Conservation (phyloP, 768 basidiomycete species). For the Paxillus ammoniavirescens region DNA sequence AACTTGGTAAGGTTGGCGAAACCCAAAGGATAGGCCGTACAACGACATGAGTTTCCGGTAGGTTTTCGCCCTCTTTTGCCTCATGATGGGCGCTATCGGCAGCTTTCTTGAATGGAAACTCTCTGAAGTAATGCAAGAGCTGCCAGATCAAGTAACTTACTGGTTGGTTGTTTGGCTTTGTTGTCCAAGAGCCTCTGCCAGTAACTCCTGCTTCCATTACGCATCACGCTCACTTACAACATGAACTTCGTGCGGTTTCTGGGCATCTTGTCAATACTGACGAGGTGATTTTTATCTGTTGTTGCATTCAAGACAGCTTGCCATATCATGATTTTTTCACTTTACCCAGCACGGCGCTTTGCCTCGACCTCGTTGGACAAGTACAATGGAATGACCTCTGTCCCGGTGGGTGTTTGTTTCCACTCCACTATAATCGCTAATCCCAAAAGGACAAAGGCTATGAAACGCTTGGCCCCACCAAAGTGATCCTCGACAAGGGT, state of each 20-base stretch:
- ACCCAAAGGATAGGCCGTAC: slow-evolving; percentile 84
- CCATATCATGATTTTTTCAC: slow-evolving; percentile 1
- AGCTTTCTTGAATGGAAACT: neutral
- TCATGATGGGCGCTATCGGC: slow-evolving; percentile 49
- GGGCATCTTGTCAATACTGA: slow-evolving; percentile 10
- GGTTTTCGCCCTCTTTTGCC: slow-evolving; percentile 92
- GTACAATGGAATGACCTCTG: slow-evolving; percentile 74
- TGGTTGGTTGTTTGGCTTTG: slow-evolving; percentile 22
- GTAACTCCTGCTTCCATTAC: neutral
- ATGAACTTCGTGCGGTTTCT: slow-evolving; percentile 15
- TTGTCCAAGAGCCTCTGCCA: slow-evolving; percentile 12
- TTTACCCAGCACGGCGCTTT: slow-evolving; percentile 27
- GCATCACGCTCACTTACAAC: neutral
- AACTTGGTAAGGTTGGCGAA: slow-evolving; percentile 92
- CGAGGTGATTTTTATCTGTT: slow-evolving; percentile 6
- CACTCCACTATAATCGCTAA: slow-evolving; percentile 8
- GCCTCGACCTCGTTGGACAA: slow-evolving; percentile 58
- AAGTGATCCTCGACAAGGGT: slow-evolving; percentile 61
- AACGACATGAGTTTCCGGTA: slow-evolving; percentile 94
- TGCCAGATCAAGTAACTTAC: neutral
- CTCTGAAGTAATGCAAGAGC: no score
- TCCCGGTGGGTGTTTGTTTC: slow-evolving; percentile 40
- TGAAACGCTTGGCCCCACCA: slow-evolving; percentile 51
- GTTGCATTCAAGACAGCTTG: neutral
- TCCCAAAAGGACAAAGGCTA: slow-evolving; percentile 28